phyloP scores from a whole-genome alignment of 352 stramenopile species.

The Phytophthora citricola region DNA sequence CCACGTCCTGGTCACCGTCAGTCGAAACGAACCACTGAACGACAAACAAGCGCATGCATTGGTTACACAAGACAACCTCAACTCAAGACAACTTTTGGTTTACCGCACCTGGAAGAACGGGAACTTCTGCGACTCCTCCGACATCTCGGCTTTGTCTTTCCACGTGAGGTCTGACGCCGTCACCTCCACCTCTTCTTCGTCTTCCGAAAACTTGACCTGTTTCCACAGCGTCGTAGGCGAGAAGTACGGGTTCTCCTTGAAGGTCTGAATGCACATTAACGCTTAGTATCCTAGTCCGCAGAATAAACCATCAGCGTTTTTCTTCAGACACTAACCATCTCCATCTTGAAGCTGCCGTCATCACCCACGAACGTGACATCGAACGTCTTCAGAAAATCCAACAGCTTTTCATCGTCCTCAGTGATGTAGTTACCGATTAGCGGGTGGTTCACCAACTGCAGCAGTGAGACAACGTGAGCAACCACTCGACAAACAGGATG shows the following conservation, averaged over 20 bases:
- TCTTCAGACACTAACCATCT: slow-evolving; percentile 44
- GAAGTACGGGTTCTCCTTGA: slow-evolving; percentile 78
- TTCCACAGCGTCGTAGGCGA: slow-evolving; percentile 65
- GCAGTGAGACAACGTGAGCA: slow-evolving; percentile 8
- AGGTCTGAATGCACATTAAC: slow-evolving; percentile 39
- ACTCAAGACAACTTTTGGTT: background rate
- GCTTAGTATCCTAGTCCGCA: background rate
- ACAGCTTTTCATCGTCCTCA: slow-evolving; percentile 58
- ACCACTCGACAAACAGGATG: background rate
- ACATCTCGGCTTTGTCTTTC: slow-evolving; percentile 65
- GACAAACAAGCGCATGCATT: slow-evolving; percentile 1
- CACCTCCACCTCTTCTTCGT: slow-evolving; percentile 68
- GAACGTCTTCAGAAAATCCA: slow-evolving; percentile 60
- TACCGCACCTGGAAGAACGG: slow-evolving; percentile 63
- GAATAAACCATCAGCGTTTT: background rate
- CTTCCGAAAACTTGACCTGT: slow-evolving; percentile 73
- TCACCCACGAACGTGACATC: slow-evolving; percentile 75
- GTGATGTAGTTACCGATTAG: slow-evolving; percentile 54
- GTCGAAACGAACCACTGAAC: slow-evolving; percentile 64
- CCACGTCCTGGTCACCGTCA: slow-evolving; percentile 63
- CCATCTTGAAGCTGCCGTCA: slow-evolving; percentile 75
- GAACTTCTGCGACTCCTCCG: slow-evolving; percentile 50
- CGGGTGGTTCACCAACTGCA: slow-evolving; percentile 75
- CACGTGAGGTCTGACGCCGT: slow-evolving; percentile 61
- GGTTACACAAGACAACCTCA: slow-evolving; percentile 1